Base-by-base conservation (phyloP, 163 green algal genomes). In the Scenedesmus sp. region DNA sequence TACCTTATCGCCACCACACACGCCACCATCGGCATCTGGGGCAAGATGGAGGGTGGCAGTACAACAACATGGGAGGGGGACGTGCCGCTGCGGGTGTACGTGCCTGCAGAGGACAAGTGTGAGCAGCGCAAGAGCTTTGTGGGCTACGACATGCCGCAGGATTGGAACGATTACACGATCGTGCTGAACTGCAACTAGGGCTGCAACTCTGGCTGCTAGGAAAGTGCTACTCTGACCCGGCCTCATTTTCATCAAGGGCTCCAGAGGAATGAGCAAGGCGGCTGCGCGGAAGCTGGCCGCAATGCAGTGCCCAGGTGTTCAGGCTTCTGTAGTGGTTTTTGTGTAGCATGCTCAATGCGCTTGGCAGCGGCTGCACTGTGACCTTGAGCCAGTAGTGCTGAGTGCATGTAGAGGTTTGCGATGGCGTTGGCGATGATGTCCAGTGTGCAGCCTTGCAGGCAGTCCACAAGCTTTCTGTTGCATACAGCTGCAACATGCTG, bases 81-180 rank as follows among this genome's bases (percentile, higher is more conserved):
- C 82, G 70, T 53, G 51, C 16, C 51, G 12, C 53, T 79, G 35
- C 44, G 33, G 30, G 82, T 87, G n/a, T 87, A 87, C 49, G 37
- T 87, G 20, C 82, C 82, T 56, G 44, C 82, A 59, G n/a, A 87
- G 5, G 70, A 87, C 53, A 87, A 51, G 51, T 87, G 82, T 78
- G 82, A 42, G 3, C 35, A 20, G 12, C 59, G n/a, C 30, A 76
- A 51, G 51, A 79, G n/a, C 35, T 87, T 87, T 37, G 33, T 59
- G 53, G 46, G 70, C 10, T 87, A 87, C 24, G 51, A 87, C 33
- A 44, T 87, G 51, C 53, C 82, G 22, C 53, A 76, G 35, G 51
- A 87, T 22, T 87, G 82, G 82, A 65, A 87, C 4, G 82, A 87
- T 35, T 61, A 87, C 82, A 79, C 82, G 10, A 35, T 87, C 16